Evolutionary conservation across 331 rosid genomes (phyloP), one percentile per base, ranked within the genome.

Genomic region (Rosa hybrid): DNA sequence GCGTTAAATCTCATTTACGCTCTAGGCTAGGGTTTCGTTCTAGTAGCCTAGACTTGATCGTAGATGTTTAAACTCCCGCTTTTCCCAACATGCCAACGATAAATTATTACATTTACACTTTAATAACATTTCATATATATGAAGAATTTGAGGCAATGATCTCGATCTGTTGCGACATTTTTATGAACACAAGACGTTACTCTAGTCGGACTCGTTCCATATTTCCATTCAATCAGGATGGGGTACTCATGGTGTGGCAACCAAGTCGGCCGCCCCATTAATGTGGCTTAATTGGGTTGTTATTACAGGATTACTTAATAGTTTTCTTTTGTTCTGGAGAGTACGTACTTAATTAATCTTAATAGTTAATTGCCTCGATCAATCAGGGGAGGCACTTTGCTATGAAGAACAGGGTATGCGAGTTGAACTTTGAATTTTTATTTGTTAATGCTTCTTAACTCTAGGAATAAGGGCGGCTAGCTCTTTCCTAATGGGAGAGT

Each of bases 241-340:
- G 59, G 59, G 21, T 53, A 53, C 59, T 53, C 59, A 16, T 53
- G 21, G 59, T 18, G 59, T 17, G 68, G 68, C 18, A 62, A 62
- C 68, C 68, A 62, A 62, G 68, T 12, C 68, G 25, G 68, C 38
- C 68, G 41, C 68, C 68, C 68, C 41, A 62, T 63, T 63, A 27
- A 0, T 54, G 23, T 21, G 67, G 6, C 67, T 14, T 50, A 50
- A 50, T 23, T 23, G 38, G 23, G 23, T 6, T 54, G 23, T 54
- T 54, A 17, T 14, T 14, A 64, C 41, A 64, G 16, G 42, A 64
- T n/a, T 27, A 64, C 49, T 8, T 45, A 45, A 11, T 45, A 1
- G 49, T 45, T 45, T 8, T 45, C 49, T 45, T 45, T 45, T 10
- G 49, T 45, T 45, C 49, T 45, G 49, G 49, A 45, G 49, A 45